Evolutionary conservation across 164 flowering plant genomes (phyloP).

Genomic region (Vitis riparia): DNA sequence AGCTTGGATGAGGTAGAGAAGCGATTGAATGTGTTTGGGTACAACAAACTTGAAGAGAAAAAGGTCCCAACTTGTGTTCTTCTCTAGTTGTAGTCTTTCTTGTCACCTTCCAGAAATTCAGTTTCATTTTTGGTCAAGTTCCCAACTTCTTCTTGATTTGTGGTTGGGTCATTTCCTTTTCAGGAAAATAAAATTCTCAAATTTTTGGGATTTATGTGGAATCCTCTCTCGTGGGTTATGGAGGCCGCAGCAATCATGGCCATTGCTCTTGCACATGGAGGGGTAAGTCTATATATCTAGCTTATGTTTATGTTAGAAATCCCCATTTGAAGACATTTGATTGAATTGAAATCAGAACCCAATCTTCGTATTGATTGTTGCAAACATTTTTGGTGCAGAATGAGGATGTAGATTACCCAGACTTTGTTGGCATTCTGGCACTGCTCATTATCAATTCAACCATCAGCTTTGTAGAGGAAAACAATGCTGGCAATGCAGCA

Average conservation of each 20-base stretch:
- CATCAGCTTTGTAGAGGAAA: conserved; percentile 1
- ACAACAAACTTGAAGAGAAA: conserved; percentile 58
- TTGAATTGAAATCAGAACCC: neutral
- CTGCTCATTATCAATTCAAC: neutral
- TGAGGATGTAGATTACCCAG: neutral
- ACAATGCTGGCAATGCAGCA: neutral
- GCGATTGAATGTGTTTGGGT: conserved; percentile 45
- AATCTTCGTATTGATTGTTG: no score
- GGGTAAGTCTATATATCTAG: neutral
- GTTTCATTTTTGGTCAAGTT: neutral
- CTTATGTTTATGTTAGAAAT: neutral
- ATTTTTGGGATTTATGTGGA: neutral
- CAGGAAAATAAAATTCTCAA: conserved; percentile 1
- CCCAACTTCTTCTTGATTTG: neutral
- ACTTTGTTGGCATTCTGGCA: neutral
- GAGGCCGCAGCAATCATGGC: conserved; percentile 2
- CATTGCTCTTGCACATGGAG: neutral
- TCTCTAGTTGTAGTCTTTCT: neutral
- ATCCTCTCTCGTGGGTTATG: neutral
- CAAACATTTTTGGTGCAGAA: neutral
- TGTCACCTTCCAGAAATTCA: neutral
- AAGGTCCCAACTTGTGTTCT: conserved; percentile 13
- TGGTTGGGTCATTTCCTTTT: neutral
- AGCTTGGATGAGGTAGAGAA: conserved; percentile 31
- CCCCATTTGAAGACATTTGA: neutral